These are phyloP conservation scores for Oryza rufipogon DNA, from an alignment of 176 grass and related monocot species.

Conservation along the genomic window DNA sequence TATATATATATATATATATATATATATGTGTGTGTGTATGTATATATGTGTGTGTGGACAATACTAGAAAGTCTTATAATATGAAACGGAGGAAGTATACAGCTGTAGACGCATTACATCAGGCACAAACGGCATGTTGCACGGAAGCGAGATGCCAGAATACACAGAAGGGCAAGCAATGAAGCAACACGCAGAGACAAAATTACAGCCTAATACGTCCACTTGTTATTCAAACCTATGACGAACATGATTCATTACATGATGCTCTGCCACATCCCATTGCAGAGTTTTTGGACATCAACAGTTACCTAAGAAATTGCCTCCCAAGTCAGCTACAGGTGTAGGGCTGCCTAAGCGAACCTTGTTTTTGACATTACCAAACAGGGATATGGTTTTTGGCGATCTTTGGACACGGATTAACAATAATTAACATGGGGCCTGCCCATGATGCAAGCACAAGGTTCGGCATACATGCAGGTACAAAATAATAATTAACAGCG, in stretches of 20 bases:
- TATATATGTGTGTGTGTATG: too few relatives aligned
- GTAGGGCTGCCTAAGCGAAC: conserved; percentile 45
- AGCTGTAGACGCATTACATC: not conserved
- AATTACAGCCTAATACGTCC: conserved; percentile 29
- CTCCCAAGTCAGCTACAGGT: conserved; percentile 50
- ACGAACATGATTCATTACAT: conserved; percentile 30
- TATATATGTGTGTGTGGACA: too few relatives aligned
- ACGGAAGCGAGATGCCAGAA: not conserved
- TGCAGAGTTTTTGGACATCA: conserved; percentile 40
- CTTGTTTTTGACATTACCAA: conserved; percentile 46
- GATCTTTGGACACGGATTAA: not conserved
- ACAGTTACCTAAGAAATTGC: conserved; percentile 37
- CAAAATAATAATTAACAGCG: conserved; percentile 41
- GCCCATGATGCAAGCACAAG: conserved; percentile 36
- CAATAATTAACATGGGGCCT: conserved; percentile 40
- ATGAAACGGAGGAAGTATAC: too few relatives aligned
- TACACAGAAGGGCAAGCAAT: not conserved
- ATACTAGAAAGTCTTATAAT: too few relatives aligned
- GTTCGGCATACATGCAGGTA: conserved; percentile 24
- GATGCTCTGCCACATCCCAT: conserved; percentile 35
- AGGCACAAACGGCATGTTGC: not conserved
- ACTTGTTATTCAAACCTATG: conserved; percentile 42
- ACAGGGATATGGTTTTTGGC: conserved; percentile 24
- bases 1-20: too few relatives aligned
- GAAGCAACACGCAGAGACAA: not conserved